Evolutionary conservation across 371 early-diverging fungal species (phyloP).

Genomic region (Circinella umbellata): DNA sequence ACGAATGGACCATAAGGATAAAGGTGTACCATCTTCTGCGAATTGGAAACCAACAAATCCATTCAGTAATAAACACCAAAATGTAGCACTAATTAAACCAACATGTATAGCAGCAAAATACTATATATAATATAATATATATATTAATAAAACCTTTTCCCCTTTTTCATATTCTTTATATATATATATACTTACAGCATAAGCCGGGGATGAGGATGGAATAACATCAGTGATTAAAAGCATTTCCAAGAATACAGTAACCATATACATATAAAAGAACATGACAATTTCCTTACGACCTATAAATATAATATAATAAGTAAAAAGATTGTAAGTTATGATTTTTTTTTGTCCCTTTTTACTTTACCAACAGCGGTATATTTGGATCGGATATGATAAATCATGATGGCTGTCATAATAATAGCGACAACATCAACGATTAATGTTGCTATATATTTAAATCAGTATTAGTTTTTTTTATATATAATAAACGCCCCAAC

Average conservation of each 20-base stretch:
- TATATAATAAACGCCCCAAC: no score
- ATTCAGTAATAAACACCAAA: constrained; percentile 88
- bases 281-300: constrained; percentile 96
- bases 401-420: constrained; percentile 96
- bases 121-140: constrained; percentile 39
- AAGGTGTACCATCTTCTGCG: constrained; percentile 89
- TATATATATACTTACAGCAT: constrained; percentile 72
- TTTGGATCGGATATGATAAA: constrained; percentile 94
- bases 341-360: not conserved
- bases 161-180: no score
- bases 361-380: constrained; percentile 95
- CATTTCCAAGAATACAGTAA: constrained; percentile 85
- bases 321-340: not conserved
- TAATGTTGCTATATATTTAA: constrained; percentile 80
- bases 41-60: constrained; percentile 95
- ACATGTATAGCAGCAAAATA: constrained; percentile 82
- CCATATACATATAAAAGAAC: constrained; percentile 95
- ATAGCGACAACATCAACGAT: constrained; percentile 91
- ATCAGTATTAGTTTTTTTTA: no score
- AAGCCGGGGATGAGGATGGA: constrained; percentile 77
- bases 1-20: constrained; percentile 85
- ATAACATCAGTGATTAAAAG: constrained; percentile 89
- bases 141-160: no score
- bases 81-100: constrained; percentile 76
- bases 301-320: constrained; percentile 27